Percentiles rank a stretch among this genome's conserved stretches.
phyloP scores from a whole-genome alignment of 257 asterid species.

The Solanum paucissectum region DNA sequence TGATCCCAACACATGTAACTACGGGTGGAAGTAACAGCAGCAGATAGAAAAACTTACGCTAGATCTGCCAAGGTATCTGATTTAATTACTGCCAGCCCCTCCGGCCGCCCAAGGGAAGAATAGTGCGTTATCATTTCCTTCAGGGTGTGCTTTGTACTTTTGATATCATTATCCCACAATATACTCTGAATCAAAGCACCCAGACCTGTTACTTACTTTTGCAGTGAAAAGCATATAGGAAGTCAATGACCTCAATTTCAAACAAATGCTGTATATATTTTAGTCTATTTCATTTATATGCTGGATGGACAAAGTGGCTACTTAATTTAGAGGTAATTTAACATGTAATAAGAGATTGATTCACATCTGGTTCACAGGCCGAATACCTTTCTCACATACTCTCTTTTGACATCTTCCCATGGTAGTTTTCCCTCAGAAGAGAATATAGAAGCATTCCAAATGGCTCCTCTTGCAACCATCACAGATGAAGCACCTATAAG shows the following conservation, averaged over 20 bases:
- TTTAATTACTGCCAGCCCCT: constrained; percentile 67
- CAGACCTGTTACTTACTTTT: constrained; percentile 4
- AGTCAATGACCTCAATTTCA: background rate
- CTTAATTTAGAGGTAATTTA: background rate
- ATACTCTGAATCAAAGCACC: constrained; percentile 51
- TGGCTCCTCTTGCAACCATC: constrained; percentile 97
- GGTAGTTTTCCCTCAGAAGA: constrained; percentile 65
- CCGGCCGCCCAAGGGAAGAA: constrained; percentile 67
- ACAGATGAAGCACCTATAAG: constrained; percentile 79
- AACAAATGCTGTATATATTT: background rate
- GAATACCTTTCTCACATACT: constrained; percentile 73
- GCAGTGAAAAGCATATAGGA: background rate
- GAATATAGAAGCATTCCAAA: constrained; percentile 93
- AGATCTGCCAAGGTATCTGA: constrained; percentile 61
- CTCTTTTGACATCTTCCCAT: constrained; percentile 71
- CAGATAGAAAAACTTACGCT: constrained; percentile 52
- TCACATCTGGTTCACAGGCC: background rate
- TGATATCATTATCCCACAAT: constrained; percentile 85
- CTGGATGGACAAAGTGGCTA: background rate
- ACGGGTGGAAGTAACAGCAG: background rate
- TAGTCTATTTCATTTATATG: background rate
- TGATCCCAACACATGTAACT: background rate
- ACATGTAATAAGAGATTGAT: background rate
- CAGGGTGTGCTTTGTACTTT: constrained; percentile 78
- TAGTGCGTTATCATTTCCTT: constrained; percentile 78